These are phyloP conservation scores for Pyrrhoderma noxium DNA, from an alignment of 1,284 basidiomycete species.

Conservation along the genomic window DNA sequence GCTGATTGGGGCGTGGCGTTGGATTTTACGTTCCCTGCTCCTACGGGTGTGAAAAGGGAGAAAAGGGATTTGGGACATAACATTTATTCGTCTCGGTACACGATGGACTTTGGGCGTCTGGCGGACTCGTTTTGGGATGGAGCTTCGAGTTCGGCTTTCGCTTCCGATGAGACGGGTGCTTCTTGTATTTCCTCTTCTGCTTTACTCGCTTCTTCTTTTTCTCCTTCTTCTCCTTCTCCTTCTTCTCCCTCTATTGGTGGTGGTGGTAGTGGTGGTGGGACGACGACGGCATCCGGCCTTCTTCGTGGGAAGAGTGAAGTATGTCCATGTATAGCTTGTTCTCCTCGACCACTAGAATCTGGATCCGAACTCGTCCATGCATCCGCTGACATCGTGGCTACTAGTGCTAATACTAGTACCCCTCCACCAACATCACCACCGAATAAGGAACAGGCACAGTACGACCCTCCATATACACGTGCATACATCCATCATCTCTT, in stretches of 20 bases:
- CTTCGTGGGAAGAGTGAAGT: slow-evolving; percentile 12
- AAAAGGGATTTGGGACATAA: slow-evolving; percentile 59
- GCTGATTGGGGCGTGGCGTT: slow-evolving; percentile 64
- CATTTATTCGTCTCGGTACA: slow-evolving; percentile 51
- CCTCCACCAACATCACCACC: too few relatives aligned
- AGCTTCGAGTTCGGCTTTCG: neutral
- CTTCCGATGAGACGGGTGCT: too few relatives aligned
- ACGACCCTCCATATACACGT: slow-evolving; percentile 42
- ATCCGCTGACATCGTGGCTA: slow-evolving; percentile 35
- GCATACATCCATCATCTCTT: slow-evolving; percentile 76
- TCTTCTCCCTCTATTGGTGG: too few relatives aligned
- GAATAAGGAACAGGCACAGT: too few relatives aligned
- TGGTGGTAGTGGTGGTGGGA: too few relatives aligned
- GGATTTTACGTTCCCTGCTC: slow-evolving; percentile 66
- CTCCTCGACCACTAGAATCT: slow-evolving; percentile 35
- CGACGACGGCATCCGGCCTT: too few relatives aligned
- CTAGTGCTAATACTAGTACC: neutral
- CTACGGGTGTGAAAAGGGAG: slow-evolving; percentile 12
- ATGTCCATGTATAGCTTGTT: slow-evolving; percentile 60
- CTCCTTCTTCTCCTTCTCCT: too few relatives aligned
- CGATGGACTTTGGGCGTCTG: slow-evolving; percentile 51
- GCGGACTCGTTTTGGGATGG: slow-evolving; percentile 35
- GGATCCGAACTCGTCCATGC: slow-evolving; percentile 41
- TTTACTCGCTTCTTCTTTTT: too few relatives aligned
- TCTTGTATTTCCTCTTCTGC: too few relatives aligned